These are phyloP conservation scores for Aspergillus sp. DNA, from an alignment of 2,329 filamentous ascomycete genomes.

Conservation along the genomic window DNA sequence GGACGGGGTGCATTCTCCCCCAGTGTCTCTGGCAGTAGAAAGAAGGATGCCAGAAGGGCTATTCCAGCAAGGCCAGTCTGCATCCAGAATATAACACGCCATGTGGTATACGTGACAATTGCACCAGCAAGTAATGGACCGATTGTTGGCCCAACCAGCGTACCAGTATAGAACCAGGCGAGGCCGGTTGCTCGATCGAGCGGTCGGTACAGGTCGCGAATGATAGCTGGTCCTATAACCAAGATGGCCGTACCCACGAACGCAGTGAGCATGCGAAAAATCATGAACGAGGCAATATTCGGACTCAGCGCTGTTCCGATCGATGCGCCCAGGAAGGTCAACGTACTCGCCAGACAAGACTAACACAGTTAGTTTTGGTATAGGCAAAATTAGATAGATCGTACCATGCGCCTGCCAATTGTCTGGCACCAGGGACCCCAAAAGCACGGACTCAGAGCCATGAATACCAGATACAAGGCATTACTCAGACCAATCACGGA, in stretches of 20 bases:
- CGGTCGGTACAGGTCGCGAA: slow-evolving; percentile 66
- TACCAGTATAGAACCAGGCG: slow-evolving; percentile 71
- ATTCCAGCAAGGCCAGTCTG: slow-evolving; percentile 67
- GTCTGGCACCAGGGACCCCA: slow-evolving; percentile 72
- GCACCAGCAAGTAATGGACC: slow-evolving; percentile 41
- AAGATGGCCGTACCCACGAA: slow-evolving; percentile 75
- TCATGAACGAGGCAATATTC: slow-evolving; percentile 68
- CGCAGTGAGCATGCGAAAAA: slow-evolving; percentile 72
- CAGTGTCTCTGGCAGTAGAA: slow-evolving; percentile 72
- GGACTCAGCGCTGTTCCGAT: slow-evolving; percentile 71
- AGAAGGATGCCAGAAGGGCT: slow-evolving; percentile 60
- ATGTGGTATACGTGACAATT: slow-evolving; percentile 50
- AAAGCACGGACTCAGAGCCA: slow-evolving; percentile 68
- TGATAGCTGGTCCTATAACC: slow-evolving; percentile 68
- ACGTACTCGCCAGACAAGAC: slow-evolving; percentile 60
- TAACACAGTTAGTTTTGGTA: slow-evolving; percentile 23
- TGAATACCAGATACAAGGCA: slow-evolving; percentile 71
- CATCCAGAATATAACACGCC: slow-evolving; percentile 76
- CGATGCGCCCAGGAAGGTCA: slow-evolving; percentile 68
- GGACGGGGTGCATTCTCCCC: slow-evolving; percentile 64
- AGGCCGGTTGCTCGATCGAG: slow-evolving; percentile 71
- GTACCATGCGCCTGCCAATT: slow-evolving; percentile 59
- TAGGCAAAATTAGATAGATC: slow-evolving; percentile 20
- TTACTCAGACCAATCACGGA: slow-evolving; percentile 72
- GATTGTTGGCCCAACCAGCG: slow-evolving; percentile 68